Evolutionary conservation across 2,329 filamentous ascomycete genomes (phyloP).

Genomic region (Chaetomiaceae sp.): DNA sequence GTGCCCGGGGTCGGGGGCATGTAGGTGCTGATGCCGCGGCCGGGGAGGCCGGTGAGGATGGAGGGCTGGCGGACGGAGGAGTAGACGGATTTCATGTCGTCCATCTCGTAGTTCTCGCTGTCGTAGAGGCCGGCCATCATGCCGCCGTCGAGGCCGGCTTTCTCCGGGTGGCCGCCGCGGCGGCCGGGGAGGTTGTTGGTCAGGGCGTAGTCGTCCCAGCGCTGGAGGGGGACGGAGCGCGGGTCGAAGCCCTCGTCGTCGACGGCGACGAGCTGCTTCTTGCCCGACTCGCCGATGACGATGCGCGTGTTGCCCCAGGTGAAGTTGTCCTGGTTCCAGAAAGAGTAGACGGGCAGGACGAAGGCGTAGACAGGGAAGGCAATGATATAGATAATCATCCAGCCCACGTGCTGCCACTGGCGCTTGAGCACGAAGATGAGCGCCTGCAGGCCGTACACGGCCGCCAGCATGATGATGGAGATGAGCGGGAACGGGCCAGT

Average conservation of each 20-base stretch:
- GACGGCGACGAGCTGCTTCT: conserved; percentile 88
- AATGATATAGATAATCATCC: conserved; percentile 94
- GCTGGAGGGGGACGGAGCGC: conserved; percentile 86
- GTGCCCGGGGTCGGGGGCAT: conserved; percentile 75
- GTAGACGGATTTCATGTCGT: conserved; percentile 72
- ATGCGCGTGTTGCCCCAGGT: conserved; percentile 98
- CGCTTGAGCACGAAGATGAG: conserved; percentile 94
- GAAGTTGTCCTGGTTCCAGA: conserved; percentile 99
- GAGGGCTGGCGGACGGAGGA: conserved; percentile 48
- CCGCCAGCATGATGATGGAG: conserved; percentile 82
- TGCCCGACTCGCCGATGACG: conserved; percentile 86
- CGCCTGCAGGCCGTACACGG: conserved; percentile 95
- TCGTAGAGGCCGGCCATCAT: conserved; percentile 78
- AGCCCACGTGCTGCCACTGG: conserved; percentile 99
- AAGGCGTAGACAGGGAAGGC: conserved; percentile 91
- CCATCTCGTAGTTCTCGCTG: conserved; percentile 79
- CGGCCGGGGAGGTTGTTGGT: conserved; percentile 77
- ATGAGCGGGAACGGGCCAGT: conserved; percentile 64
- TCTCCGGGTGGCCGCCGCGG: conserved; percentile 62
- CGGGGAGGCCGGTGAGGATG: conserved; percentile 44
- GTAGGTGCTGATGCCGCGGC: conserved; percentile 58
- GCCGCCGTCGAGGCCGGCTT: conserved; percentile 44
- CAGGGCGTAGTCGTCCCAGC: conserved; percentile 97
- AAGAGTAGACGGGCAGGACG: conserved; percentile 83
- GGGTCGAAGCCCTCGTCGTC: conserved; percentile 99